Evolutionary conservation across 345 rosid genomes (phyloP), one percentile per base, ranked within the genome.

Genomic region (Citrus medica): DNA sequence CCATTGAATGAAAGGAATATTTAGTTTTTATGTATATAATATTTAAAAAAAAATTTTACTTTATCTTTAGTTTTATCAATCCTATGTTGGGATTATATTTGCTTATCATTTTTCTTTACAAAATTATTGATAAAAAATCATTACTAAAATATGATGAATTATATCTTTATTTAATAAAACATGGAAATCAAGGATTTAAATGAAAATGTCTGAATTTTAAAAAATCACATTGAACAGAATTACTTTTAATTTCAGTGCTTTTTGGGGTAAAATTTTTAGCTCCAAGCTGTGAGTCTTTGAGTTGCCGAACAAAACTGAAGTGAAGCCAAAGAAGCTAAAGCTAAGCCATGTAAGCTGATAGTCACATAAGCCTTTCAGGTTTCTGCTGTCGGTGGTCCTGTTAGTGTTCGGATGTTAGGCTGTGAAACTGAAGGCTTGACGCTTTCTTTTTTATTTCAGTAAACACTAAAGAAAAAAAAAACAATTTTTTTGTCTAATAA

Each of bases 351-450:
- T 27, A 27, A 40, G 27, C 37, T 4, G 22, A 46, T 0, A 46
- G 16, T 46, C 51, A 71, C 19, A 19, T 3, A 21, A 25, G 67
- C 21, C 73, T 24, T 53, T 53, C 58, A 17, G 5, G 58, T 17
- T 17, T 58, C 27, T 42, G 69, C 67, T 74, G 86, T 83, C 86
- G 86, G 85, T 80, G 85, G 79, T 55, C 38, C 30, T 21, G 63
- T 42, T 60, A 42, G 77, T 74, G 42, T 9, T 30, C 12, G 60
- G 13, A 35, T 1, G 65, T 35, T 24, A 24, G 16, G 58, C 60
- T 75, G 78, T 63, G 16, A 75, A 75, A 62, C 59, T 62, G 62
- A 14, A 25, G n/a, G 3, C 75, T 48, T 24, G 58, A n/a, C 9
- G 27, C 28, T 16, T 46, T 42, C 60, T 32, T 16, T 71, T 14